A percentile compares a stretch with the other conserved stretches of the same genome.
Conservation (phyloP, 495 filamentous ascomycete genomes). For the Aspergillus wentii region DNA sequence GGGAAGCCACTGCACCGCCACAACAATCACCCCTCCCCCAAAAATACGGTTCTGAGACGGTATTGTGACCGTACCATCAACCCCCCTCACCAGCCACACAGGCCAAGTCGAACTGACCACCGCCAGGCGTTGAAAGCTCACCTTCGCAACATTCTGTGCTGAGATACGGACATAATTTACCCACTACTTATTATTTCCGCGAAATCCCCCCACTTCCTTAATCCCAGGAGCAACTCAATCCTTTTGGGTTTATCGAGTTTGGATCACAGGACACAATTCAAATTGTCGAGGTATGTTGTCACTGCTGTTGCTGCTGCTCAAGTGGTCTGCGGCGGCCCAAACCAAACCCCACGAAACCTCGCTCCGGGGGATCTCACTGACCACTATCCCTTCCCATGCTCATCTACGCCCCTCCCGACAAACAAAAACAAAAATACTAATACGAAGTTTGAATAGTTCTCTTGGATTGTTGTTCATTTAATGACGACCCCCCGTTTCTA, state of each 20-base stretch:
- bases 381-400: slow-evolving; percentile 20
- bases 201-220: slow-evolving; percentile 15
- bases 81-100: slow-evolving; percentile 19
- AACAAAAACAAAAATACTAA: no score
- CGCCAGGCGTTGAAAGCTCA: no score
- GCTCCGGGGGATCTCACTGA: slow-evolving; percentile 23
- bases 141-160: slow-evolving; percentile 17
- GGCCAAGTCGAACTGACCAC: no score
- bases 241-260: no score
- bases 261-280: no score
- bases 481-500: slow-evolving; percentile 7
- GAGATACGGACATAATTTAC: slow-evolving; percentile 18
- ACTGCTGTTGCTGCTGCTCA: slow-evolving; percentile 15
- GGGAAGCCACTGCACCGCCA: slow-evolving; percentile 22
- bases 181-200: slow-evolving; percentile 25
- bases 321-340: slow-evolving; percentile 37
- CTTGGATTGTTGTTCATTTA: slow-evolving; percentile 4
- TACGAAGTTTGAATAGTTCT: slow-evolving; percentile 12
- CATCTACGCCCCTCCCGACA: slow-evolving; percentile 8
- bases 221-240: no score
- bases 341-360: slow-evolving; percentile 45
- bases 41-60: neutral
- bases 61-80: slow-evolving; percentile 1
- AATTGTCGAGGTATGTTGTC: slow-evolving; percentile 28
- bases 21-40: slow-evolving; percentile 10